Conservation (phyloP, 2,329 filamentous ascomycete species). For the Talaromyces albobiverticillius region DNA sequence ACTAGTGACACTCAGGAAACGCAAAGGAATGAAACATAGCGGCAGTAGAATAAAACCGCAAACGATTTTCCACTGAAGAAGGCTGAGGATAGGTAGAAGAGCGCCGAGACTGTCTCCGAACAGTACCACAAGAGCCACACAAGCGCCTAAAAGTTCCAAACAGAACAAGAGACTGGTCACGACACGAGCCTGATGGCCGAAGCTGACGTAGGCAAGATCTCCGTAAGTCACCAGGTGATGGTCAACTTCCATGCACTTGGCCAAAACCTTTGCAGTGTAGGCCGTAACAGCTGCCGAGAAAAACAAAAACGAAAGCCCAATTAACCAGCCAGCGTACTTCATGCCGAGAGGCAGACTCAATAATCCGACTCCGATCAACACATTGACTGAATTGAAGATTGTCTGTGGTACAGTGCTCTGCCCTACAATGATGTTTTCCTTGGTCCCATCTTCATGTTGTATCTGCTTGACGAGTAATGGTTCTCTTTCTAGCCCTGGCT, state of each 20-base stretch:
- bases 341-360: constrained; percentile 85
- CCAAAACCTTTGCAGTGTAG: constrained; percentile 81
- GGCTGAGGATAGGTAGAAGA: constrained; percentile 67
- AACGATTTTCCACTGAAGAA: constrained; percentile 78
- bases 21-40: constrained; percentile 78
- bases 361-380: constrained; percentile 84
- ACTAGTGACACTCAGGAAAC: constrained; percentile 83
- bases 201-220: constrained; percentile 87
- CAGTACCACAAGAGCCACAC: constrained; percentile 85
- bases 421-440: constrained; percentile 80
- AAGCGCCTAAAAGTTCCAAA: constrained; percentile 80
- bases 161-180: constrained; percentile 83
- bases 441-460: constrained; percentile 77
- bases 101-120: constrained; percentile 86
- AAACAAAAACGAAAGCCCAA: constrained; percentile 71
- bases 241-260: constrained; percentile 86
- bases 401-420: constrained; percentile 96
- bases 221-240: constrained; percentile 87
- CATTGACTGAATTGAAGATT: constrained; percentile 93
- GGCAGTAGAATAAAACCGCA: constrained; percentile 77
- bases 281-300: constrained; percentile 73
- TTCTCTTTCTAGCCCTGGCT: constrained; percentile 60
- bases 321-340: constrained; percentile 83
- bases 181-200: constrained; percentile 76
- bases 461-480: constrained; percentile 85